These are phyloP conservation scores for Fusarium multiceps DNA, from an alignment of 2,329 filamentous ascomycete genomes.

Conservation along the genomic window DNA sequence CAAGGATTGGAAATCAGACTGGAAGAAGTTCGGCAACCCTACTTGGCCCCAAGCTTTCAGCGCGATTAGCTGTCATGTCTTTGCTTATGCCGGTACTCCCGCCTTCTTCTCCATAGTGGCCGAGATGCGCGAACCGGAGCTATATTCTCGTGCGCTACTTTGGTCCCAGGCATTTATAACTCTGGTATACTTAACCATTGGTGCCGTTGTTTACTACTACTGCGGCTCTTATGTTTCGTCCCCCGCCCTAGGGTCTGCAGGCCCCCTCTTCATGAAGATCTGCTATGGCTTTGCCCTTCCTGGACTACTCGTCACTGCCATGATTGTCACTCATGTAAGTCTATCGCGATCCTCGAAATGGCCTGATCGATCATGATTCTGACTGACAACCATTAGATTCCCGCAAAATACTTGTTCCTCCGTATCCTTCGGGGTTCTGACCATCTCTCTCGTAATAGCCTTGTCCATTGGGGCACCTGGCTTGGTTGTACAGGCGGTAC, in stretches of 20 bases:
- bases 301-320: conserved; percentile 46
- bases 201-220: conserved; percentile 57
- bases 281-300: conserved; percentile 55
- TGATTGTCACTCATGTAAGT: conserved; percentile 47
- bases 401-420: conserved; percentile 48
- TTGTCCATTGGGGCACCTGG: conserved; percentile 48
- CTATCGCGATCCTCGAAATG: background rate
- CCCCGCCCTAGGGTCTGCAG: conserved; percentile 60
- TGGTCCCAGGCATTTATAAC: conserved; percentile 45
- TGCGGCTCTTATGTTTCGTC: conserved; percentile 60
- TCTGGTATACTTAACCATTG: conserved; percentile 50
- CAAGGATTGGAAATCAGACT: conserved; percentile 45
- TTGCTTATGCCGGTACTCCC: conserved; percentile 53
- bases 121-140: conserved; percentile 50
- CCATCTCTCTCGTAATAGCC: conserved; percentile 45
- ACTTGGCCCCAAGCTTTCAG: conserved; percentile 47
- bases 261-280: conserved; percentile 55
- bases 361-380: no score
- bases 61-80: conserved; percentile 50
- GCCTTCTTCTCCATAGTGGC: conserved; percentile 50
- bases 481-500: conserved; percentile 26
- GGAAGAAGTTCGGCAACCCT: conserved; percentile 46
- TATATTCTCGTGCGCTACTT: conserved; percentile 46
- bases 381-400: conserved; percentile 17
- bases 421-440: conserved; percentile 46